Percentiles rank a stretch among this genome's conserved stretches.
Conservation (phyloP, 1,284 basidiomycete species). For the Prillingera fragicola region DNA sequence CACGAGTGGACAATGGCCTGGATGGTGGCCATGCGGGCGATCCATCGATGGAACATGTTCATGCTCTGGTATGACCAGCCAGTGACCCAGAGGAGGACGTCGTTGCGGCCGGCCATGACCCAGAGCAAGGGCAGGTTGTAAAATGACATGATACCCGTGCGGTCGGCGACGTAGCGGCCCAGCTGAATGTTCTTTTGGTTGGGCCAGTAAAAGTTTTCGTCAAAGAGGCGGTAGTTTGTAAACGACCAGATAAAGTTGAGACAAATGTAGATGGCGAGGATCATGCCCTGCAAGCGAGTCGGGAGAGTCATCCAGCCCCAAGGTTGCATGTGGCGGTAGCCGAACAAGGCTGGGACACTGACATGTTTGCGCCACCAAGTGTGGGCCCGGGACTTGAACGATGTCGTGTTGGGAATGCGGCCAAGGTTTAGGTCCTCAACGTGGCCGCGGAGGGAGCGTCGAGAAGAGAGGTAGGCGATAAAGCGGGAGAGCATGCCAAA, state of each 20-base stretch:
- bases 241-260: slow-evolving; percentile 39
- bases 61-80: slow-evolving; percentile 29
- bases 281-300: slow-evolving; percentile 25
- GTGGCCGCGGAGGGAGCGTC: too few relatives aligned
- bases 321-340: slow-evolving; percentile 22
- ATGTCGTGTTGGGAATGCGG: too few relatives aligned
- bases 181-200: slow-evolving; percentile 11
- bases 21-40: slow-evolving; percentile 19
- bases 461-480: neutral
- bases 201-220: slow-evolving; percentile 21
- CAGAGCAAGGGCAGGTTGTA: slow-evolving; percentile 31
- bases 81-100: slow-evolving; percentile 33
- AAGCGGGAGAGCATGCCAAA: neutral
- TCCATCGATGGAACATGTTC: slow-evolving; percentile 36
- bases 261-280: slow-evolving; percentile 24
- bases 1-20: slow-evolving; percentile 29
- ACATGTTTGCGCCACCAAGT: slow-evolving; percentile 20
- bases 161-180: slow-evolving; percentile 23
- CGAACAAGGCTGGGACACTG: slow-evolving; percentile 22
- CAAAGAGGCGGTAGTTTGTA: slow-evolving; percentile 55
- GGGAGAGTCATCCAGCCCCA: slow-evolving; percentile 26
- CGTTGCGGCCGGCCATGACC: slow-evolving; percentile 29
- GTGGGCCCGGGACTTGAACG: slow-evolving; percentile 1
- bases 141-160: slow-evolving; percentile 30
- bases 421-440: too few relatives aligned